Conservation (phyloP, 257 asterid species). For the Lycium barbarum region DNA sequence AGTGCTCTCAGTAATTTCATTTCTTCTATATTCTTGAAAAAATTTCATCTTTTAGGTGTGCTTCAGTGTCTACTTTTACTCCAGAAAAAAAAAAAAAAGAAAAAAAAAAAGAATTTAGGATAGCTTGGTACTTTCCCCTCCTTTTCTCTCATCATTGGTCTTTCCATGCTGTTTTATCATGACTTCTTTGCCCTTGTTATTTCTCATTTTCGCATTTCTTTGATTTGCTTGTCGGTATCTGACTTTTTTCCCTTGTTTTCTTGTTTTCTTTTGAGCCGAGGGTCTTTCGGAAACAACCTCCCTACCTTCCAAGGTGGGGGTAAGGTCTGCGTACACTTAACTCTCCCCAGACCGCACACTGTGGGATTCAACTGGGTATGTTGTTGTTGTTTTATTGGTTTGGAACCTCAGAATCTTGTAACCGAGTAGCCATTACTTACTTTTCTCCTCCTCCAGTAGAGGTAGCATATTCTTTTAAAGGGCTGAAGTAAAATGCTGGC, state of each 20-base stretch:
- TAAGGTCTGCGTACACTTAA: too few relatives aligned
- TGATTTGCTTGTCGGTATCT: too few relatives aligned
- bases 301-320: too few relatives aligned
- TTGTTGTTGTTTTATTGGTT: too few relatives aligned
- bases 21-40: background rate
- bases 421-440: background rate
- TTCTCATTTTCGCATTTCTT: too few relatives aligned
- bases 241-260: too few relatives aligned
- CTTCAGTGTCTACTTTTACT: background rate
- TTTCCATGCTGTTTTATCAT: too few relatives aligned
- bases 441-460: conserved; percentile 1
- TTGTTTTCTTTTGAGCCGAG: too few relatives aligned
- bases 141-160: background rate
- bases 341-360: too few relatives aligned
- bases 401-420: conserved; percentile 3
- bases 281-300: too few relatives aligned
- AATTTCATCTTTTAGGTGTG: background rate
- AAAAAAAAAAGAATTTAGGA: background rate
- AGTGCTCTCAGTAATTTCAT: background rate
- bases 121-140: conserved; percentile 7
- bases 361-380: too few relatives aligned
- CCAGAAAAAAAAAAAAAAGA: background rate
- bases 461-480: background rate
- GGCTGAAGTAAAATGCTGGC: background rate
- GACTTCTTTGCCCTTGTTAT: too few relatives aligned